Evolutionary conservation across 306 rosid genomes (phyloP).

Genomic region (Cucurbita ficifolia): DNA sequence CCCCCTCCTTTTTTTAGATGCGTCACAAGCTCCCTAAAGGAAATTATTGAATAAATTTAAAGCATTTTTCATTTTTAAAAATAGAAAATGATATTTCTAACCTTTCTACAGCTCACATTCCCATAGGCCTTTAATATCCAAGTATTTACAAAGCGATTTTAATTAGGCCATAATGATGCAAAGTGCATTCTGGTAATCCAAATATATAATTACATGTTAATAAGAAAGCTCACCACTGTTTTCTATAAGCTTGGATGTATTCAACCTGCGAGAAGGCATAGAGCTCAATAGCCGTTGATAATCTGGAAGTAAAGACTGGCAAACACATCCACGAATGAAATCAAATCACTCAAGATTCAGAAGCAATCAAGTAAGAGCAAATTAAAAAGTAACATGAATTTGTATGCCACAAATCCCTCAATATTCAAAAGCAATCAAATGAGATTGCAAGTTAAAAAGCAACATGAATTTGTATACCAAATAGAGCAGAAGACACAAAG

Average conservation of each 20-base stretch:
- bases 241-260: conserved; percentile 88
- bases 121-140: background rate
- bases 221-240: conserved; percentile 61
- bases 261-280: conserved; percentile 87
- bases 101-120: background rate
- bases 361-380: conserved; percentile 10
- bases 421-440: conserved; percentile 14
- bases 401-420: conserved; percentile 15
- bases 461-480: background rate
- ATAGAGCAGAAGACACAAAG: background rate
- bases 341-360: conserved; percentile 21
- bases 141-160: background rate
- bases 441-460: background rate
- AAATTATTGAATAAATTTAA: background rate
- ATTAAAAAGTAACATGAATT: background rate
- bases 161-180: background rate
- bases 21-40: background rate
- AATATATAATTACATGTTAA: background rate
- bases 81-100: background rate
- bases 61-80: background rate
- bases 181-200: background rate
- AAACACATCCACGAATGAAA: conserved; percentile 36
- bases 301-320: conserved; percentile 96
- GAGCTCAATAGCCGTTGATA: conserved; percentile 96
- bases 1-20: background rate